Base-by-base conservation (phyloP, 257 asterid genomes). In the Plantago elongata region DNA sequence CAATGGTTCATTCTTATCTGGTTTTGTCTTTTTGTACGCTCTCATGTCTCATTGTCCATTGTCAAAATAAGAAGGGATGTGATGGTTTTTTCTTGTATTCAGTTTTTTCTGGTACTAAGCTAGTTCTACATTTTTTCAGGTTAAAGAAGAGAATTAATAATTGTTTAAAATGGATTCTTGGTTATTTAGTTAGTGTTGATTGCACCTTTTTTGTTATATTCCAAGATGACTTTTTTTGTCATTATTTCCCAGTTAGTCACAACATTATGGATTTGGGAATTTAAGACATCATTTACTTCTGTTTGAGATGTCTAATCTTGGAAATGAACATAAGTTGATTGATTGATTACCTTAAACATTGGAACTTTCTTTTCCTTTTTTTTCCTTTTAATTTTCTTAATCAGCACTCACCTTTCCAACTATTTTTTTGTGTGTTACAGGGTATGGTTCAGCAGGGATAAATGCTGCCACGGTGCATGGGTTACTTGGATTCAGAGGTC, bases 401-500 rank as follows among this genome's bases (percentile, higher is more conserved):
- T 3, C 17, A 22, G 2, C 12, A 52, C 13, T 54, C 34, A 12
- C 13, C 12, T 9, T 51, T 37, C 13, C 59, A 47, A 5, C 11
- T 48, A 7, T 13, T 27, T 3, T 12, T 43, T 45, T 58, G 44
- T 69, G 51, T 64, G 66, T 42, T 66, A 58, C 79, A 82, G 94
- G 87, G 13, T 77, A 77, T 69, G 77, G 71, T 7, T 70, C 51
- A 45, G 75, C 77, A 78, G 80, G 75, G 40, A 45, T 77, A 67
- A 77, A 51, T 69, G 75, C 58, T 48, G 81, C 76, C 63, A 65
- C 68, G 69, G 75, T 80, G 83, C 84, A 79, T 44, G 86, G 87
- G 9, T 38, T 81, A 8, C 34, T 54, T 3, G 59, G 59, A 9
- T 54, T 54, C 27, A 77, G 77, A 65, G 86, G 88, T 14, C 88